A percentile compares a stretch with the other conserved stretches of the same genome.
Conservation (phyloP, 139 green algal genomes). For the Chlamydomonas schloesseri region DNA sequence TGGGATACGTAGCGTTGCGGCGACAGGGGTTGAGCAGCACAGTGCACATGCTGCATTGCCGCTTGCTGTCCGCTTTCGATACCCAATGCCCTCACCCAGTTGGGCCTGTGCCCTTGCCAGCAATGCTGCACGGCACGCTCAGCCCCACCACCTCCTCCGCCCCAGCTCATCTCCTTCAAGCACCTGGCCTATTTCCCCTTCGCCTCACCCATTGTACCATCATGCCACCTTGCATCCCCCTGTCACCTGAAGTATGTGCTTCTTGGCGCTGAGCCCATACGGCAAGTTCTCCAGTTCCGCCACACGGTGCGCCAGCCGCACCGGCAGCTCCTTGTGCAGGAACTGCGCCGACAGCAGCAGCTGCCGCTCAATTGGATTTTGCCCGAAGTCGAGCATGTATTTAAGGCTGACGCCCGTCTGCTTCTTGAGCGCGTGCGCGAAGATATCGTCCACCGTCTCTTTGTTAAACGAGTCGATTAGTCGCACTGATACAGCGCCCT, state of each 20-base stretch:
- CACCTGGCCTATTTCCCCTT: too few relatives aligned
- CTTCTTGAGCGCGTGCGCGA: slow-evolving; percentile 89
- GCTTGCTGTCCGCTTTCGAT: too few relatives aligned
- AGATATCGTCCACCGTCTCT: slow-evolving; percentile 79
- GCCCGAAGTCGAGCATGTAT: slow-evolving; percentile 98
- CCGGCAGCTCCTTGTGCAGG: slow-evolving; percentile 96
- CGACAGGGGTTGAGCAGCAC: too few relatives aligned
- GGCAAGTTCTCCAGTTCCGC: slow-evolving; percentile 98
- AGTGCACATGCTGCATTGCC: too few relatives aligned
- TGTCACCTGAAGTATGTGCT: slow-evolving; percentile 89
- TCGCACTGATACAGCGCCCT: not conserved
- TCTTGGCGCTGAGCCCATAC: slow-evolving; percentile 92
- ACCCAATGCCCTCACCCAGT: too few relatives aligned
- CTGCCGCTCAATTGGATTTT: slow-evolving; percentile 93
- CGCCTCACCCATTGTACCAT: too few relatives aligned
- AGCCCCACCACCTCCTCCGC: too few relatives aligned
- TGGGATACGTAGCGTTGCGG: not conserved
- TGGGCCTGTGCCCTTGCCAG: too few relatives aligned
- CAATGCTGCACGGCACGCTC: too few relatives aligned
- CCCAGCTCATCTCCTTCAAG: too few relatives aligned
- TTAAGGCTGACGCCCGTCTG: slow-evolving; percentile 98
- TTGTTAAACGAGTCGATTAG: slow-evolving; percentile 41
- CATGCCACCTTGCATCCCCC: too few relatives aligned
- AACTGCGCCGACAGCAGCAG: slow-evolving; percentile 97
- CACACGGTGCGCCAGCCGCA: slow-evolving; percentile 94